Base-by-base conservation (phyloP, 495 filamentous ascomycete species). In the Penicillium coffeae region DNA sequence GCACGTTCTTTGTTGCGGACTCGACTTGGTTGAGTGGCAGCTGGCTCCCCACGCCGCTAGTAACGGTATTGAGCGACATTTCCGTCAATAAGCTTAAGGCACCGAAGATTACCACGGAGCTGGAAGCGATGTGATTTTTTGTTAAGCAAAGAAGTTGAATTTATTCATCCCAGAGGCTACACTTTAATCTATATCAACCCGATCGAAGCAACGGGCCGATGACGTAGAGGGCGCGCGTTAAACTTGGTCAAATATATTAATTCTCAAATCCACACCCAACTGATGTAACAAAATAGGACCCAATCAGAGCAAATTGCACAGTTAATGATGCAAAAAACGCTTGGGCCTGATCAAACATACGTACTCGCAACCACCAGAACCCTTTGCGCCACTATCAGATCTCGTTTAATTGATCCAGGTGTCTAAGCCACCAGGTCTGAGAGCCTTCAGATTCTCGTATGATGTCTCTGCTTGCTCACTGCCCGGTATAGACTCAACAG, bases 41-140 rank as follows among this genome's bases (percentile, higher is more conserved):
- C 25, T 51, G 55, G 32, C 43, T 39, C 25, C 47, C 50, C 21
- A 68, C 42, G 25, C 62, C 56, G 55, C 53, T 54, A 40, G 56
- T 59, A 35, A 53, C 54, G 13, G 51, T 47, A 32, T 68, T 56
- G 38, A 70, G 56, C 35, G 66, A 58, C 66, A 70, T 68, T 30
- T 30, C 10, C 25, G 25, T 5, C 10, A n/a, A n/a, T n/a, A n/a
- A n/a, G n/a, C n/a, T n/a, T n/a, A n/a, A n/a, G n/a, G n/a, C n/a
- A n/a, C n/a, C n/a, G n/a, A n/a, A n/a, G n/a, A n/a, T 8, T 6
- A 43, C 40, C 7, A 12, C 12, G n/a, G 43, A 8, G 19, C 3
- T 21, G 8, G 20, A 30, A 34, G 20, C n/a, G n/a, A 1, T n/a
- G 21, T 14, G 13, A 32, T 30, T 40, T 15, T 21, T 2, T 21